Conservation (phyloP, 805 yeast species). For the Candida nonsorbophila region DNA sequence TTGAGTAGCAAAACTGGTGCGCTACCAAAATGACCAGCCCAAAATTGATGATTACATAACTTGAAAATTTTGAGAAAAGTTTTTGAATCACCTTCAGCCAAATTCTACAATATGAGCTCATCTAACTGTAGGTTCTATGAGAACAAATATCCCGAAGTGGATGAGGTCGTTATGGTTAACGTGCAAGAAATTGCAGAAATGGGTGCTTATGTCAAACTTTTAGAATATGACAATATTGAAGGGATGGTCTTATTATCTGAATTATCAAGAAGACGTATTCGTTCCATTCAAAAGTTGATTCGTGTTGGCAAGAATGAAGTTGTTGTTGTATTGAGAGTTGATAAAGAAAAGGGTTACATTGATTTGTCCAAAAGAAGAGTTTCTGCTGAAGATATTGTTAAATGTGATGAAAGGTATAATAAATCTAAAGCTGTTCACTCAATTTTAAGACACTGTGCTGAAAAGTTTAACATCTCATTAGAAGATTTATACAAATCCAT, state of each 20-base stretch:
- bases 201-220: conserved; percentile 96
- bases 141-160: conserved; percentile 97
- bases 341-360: conserved; percentile 96
- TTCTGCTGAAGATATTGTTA: conserved; percentile 92
- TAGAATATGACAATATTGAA: conserved; percentile 96
- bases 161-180: conserved; percentile 98
- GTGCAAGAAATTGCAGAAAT: conserved; percentile 98
- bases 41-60: neutral
- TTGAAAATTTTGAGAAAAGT: neutral
- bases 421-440: conserved; percentile 97
- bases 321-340: conserved; percentile 95
- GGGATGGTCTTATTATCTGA: conserved; percentile 97
- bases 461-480: conserved; percentile 83
- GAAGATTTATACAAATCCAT: conserved; percentile 81
- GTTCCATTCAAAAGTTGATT: conserved; percentile 94
- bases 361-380: conserved; percentile 97
- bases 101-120: conserved; percentile 53
- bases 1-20: neutral
- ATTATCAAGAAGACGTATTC: conserved; percentile 95
- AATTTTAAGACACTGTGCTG: conserved; percentile 97
- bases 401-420: conserved; percentile 96
- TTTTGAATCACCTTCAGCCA: neutral
- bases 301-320: conserved; percentile 98
- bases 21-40: neutral
- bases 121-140: conserved; percentile 95